Evolutionary conservation across 306 rosid species (phyloP), one percentile per base, ranked within the genome.

Genomic region (Benincasa hispida): DNA sequence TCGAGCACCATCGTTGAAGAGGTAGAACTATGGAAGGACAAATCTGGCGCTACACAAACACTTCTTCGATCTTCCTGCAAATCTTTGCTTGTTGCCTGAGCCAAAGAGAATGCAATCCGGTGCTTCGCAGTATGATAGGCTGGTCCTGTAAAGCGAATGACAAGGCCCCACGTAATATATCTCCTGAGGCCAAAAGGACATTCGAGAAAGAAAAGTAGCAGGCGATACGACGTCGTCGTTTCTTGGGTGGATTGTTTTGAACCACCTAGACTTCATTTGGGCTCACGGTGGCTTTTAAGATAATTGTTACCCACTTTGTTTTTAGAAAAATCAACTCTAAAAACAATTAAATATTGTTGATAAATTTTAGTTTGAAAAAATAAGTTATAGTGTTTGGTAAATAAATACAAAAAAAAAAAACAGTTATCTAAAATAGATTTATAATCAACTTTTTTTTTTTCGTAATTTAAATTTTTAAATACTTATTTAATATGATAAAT

Each of bases 1-100:
- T 93, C 98, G 81, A 93, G 98, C 84, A 93, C 98, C 98, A 93
- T 91, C 61, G 84, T 75, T 39, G 88, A 11, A 72, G 87, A 27
- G 17, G 41, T 15, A 74, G 59, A 83, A 81, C 75, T 51, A 15
- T 3, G 47, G 50, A 77, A 79, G 78, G 78, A 45, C 59, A 62
- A 41, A 72, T 76, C 67, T 75, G 75, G 22, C 67, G 78, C 63
- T n/a, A 53, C 25, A 5, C 30, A 0, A 5, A 69, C 35, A 21
- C 32, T 66, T 53, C 32, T 66, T 53, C 45, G 59, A 35, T 53
- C 62, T 42, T 74, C 22, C 53, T 41, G 51, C 21, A 37, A 60
- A 37, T 5, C 51, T 56, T 75, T 72, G 59, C 76, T 72, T 72
- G 76, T 28, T 72, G 28, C 28, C 76, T 50, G 54, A 72, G 34